Conservation (phyloP, 345 rosid species). For the Linum trigynum region DNA sequence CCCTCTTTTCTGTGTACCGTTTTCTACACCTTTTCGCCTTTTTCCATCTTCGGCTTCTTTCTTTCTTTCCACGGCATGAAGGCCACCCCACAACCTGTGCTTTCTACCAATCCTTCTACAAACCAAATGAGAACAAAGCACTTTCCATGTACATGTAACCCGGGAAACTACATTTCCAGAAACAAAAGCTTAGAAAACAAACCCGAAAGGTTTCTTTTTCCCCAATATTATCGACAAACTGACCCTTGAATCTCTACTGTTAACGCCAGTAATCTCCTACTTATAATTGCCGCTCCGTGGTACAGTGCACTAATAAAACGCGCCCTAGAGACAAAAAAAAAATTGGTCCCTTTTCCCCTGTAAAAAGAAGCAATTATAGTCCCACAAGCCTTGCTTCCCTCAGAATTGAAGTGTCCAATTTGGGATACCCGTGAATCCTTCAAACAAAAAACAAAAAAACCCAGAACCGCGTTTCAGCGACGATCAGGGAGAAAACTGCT, state of each 20-base stretch:
- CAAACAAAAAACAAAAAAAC: not conserved
- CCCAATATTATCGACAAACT: not conserved
- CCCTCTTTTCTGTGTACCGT: conserved; percentile 8
- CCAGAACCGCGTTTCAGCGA: too few species aligned
- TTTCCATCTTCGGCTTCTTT: too few species aligned
- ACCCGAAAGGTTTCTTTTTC: conserved; percentile 15
- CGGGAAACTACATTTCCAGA: conserved; percentile 24
- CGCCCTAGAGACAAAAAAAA: too few species aligned
- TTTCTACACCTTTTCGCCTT: not conserved
- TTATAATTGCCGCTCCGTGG: too few species aligned
- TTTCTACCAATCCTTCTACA: conserved; percentile 22
- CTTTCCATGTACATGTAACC: conserved; percentile 36
- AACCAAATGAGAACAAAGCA: conserved; percentile 26
- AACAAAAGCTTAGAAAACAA: conserved; percentile 20
- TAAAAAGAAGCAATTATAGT: too few species aligned
- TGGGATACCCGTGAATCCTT: not conserved
- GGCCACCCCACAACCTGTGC: conserved; percentile 3
- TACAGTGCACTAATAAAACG: too few species aligned
- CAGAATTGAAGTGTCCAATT: too few species aligned
- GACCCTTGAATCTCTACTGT: not conserved
- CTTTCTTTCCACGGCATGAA: not conserved
- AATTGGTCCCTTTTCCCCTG: too few species aligned
- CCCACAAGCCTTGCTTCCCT: too few species aligned
- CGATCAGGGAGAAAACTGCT: not conserved
- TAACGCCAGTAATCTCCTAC: not conserved